Percentiles rank a stretch among this genome's conserved stretches.
Conservation (phyloP, 2,329 filamentous ascomycete genomes). For the Penicillium sumatraense region DNA sequence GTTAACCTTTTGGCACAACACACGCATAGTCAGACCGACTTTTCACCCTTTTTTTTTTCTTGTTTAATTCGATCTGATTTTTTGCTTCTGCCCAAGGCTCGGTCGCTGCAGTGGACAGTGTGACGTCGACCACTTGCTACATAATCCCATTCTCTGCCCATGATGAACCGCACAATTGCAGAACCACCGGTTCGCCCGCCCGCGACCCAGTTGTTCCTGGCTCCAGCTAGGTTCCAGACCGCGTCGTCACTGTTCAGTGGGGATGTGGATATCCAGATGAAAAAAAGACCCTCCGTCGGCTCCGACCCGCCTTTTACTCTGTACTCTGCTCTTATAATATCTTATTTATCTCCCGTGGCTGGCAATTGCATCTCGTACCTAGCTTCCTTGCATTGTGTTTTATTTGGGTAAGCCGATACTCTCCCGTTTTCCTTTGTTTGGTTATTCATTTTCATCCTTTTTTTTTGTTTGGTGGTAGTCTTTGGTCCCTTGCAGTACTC, state of each 20-base stretch:
- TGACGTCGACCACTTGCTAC: conserved; percentile 23
- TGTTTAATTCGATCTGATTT: too few relatives aligned
- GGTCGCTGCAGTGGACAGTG: conserved; percentile 3
- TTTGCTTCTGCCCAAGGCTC: conserved; percentile 5
- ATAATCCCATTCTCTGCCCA: conserved; percentile 14
- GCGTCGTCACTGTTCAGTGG: conserved; percentile 10
- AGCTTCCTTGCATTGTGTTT: conserved; percentile 23
- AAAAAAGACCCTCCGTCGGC: conserved; percentile 7
- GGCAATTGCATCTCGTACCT: conserved; percentile 14
- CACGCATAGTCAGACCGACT: conserved; percentile 21
- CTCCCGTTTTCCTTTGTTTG: not conserved
- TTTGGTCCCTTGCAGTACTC: conserved; percentile 21
- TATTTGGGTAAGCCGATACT: conserved; percentile 8
- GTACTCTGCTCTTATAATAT: conserved; percentile 3
- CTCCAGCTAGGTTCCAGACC: conserved; percentile 17
- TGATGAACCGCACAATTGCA: conserved; percentile 5
- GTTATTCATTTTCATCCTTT: not conserved
- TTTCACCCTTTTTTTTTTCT: conserved; percentile 12
- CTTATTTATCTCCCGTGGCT: conserved; percentile 5
- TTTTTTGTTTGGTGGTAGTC: not conserved
- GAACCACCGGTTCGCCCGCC: conserved; percentile 20
- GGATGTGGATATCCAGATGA: conserved; percentile 14
- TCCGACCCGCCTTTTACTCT: conserved; percentile 3
- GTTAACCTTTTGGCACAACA: conserved; percentile 10
- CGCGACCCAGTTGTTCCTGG: conserved; percentile 22